Evolutionary conservation across 176 grass and related monocot genomes (phyloP).

Genomic region (Carex myosuroides): DNA sequence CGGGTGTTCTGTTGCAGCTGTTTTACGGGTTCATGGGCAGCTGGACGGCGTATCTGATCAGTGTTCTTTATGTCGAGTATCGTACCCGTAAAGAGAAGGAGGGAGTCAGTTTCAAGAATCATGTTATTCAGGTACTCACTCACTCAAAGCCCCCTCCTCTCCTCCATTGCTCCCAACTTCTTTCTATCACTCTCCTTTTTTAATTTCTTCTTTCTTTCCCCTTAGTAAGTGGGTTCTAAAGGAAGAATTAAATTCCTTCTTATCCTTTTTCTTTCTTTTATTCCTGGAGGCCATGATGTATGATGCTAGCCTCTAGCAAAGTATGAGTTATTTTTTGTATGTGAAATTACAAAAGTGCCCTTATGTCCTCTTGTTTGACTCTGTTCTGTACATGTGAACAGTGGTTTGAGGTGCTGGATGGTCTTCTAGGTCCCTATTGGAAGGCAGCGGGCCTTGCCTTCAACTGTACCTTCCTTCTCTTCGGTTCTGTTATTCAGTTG

Average conservation of each 20-base stretch:
- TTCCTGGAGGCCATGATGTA: slow-evolving; percentile 10
- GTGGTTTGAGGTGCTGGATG: slow-evolving; percentile 55
- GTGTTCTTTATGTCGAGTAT: slow-evolving; percentile 44
- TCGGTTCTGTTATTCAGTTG: slow-evolving; percentile 45
- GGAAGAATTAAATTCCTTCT: slow-evolving; percentile 20
- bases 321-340: background rate
- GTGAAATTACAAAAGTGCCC: slow-evolving; percentile 2
- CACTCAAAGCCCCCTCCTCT: background rate
- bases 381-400: slow-evolving; percentile 12
- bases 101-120: slow-evolving; percentile 39
- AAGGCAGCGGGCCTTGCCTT: slow-evolving; percentile 35
- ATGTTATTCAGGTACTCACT: slow-evolving; percentile 36
- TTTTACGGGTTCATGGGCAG: slow-evolving; percentile 46
- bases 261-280: slow-evolving; percentile 22
- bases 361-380: background rate
- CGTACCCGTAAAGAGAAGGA: slow-evolving; percentile 43
- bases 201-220: background rate
- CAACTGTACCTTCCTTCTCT: slow-evolving; percentile 46
- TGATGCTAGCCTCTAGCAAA: slow-evolving; percentile 9
- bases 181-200: background rate
- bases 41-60: slow-evolving; percentile 49
- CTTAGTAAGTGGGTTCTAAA: background rate
- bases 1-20: slow-evolving; percentile 28
- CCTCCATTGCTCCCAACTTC: background rate
- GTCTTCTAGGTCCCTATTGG: slow-evolving; percentile 38